A percentile compares a stretch with the other conserved stretches of the same genome.
These are phyloP conservation scores for Crinitomyces ghanaensis DNA, from an alignment of 805 yeast genomes.

Conservation along the genomic window DNA sequence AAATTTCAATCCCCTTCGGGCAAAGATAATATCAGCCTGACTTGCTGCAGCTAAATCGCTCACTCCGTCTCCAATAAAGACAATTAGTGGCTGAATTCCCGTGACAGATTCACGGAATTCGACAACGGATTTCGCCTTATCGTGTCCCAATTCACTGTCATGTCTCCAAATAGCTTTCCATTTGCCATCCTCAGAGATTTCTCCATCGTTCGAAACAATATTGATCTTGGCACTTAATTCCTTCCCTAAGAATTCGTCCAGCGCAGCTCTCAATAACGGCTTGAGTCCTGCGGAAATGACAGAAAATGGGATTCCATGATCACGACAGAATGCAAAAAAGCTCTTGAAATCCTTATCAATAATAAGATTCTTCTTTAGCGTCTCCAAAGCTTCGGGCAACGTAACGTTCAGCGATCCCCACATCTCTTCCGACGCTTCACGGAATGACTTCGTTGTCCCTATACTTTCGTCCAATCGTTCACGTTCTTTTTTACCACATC, in stretches of 20 bases:
- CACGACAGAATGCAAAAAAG: constrained; percentile 29
- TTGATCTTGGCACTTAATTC: constrained; percentile 28
- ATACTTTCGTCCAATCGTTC: constrained; percentile 28
- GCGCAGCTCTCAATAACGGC: constrained; percentile 32
- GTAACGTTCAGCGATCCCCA: constrained; percentile 34
- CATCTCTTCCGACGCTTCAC: constrained; percentile 33
- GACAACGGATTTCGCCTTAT: constrained; percentile 31
- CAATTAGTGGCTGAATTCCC: constrained; percentile 33
- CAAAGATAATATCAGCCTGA: constrained; percentile 34
- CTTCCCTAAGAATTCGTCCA: constrained; percentile 30
- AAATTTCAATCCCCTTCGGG: constrained; percentile 31
- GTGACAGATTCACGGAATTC: constrained; percentile 25
- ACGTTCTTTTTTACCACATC: constrained; percentile 31
- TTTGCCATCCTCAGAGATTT: constrained; percentile 27
- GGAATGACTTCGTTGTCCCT: constrained; percentile 26
- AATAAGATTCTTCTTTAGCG: constrained; percentile 25
- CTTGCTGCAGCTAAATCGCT: constrained; percentile 36
- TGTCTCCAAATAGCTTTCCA: constrained; percentile 35
- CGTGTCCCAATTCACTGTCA: constrained; percentile 34
- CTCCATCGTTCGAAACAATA: constrained; percentile 32
- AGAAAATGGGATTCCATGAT: constrained; percentile 30
- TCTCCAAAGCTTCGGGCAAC: constrained; percentile 27
- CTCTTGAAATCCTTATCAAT: constrained; percentile 31
- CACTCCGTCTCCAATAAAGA: constrained; percentile 48
- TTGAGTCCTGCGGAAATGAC: constrained; percentile 34